Evolutionary conservation across 2,329 filamentous ascomycete species (phyloP).

Genomic region (Exutisphaerella laricina): DNA sequence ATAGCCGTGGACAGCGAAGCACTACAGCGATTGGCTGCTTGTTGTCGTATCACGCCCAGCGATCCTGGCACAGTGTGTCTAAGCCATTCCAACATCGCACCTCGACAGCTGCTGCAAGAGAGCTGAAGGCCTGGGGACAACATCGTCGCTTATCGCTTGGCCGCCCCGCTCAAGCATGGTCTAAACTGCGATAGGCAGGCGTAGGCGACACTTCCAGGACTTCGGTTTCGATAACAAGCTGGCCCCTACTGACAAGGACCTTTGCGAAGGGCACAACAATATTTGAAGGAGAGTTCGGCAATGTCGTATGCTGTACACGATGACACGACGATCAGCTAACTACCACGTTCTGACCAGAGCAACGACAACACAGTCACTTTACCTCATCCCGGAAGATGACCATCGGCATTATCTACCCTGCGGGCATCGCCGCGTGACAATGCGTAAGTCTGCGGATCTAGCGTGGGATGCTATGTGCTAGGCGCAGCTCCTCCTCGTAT

Average conservation of each 20-base stretch:
- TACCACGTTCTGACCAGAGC: not conserved
- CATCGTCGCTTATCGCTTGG: not conserved
- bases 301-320: not conserved
- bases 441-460: constrained; percentile 1
- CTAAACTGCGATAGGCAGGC: constrained; percentile 5
- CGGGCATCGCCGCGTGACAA: constrained; percentile 1
- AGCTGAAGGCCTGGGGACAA: not conserved
- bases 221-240: not conserved
- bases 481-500: constrained; percentile 2
- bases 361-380: not conserved
- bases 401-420: not conserved
- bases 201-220: not conserved
- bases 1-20: not conserved
- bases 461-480: constrained; percentile 3
- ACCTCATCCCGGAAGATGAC: not conserved
- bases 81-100: not conserved
- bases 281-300: not conserved
- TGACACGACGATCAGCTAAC: too few relatives aligned
- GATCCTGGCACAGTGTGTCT: constrained; percentile 1
- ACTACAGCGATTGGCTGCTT: not conserved
- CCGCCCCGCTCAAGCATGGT: not conserved
- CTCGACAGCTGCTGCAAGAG: not conserved
- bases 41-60: constrained; percentile 1
- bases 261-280: not conserved
- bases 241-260: too few relatives aligned